These are phyloP conservation scores for Petasospora fabianii DNA, from an alignment of 1,139 yeast genomes.

Conservation along the genomic window DNA sequence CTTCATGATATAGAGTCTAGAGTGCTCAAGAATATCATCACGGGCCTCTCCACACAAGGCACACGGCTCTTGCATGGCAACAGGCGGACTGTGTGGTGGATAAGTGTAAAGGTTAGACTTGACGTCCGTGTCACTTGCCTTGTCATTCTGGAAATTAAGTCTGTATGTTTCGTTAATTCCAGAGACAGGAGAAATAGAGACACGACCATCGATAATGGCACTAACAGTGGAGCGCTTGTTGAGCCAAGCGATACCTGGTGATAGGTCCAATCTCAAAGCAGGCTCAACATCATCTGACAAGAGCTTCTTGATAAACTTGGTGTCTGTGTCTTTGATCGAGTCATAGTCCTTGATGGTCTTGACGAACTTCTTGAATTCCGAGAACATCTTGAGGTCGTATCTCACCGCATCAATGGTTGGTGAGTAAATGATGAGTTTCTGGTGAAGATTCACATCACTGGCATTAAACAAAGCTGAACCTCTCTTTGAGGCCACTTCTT, in stretches of 20 bases:
- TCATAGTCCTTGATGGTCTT: conserved; percentile 31
- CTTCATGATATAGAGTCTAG: conserved; percentile 69
- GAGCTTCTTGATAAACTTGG: conserved; percentile 58
- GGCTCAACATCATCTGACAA: conserved; percentile 82
- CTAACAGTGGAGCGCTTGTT: conserved; percentile 57
- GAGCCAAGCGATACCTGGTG: conserved; percentile 61
- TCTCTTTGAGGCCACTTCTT: conserved; percentile 13
- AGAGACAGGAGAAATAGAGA: conserved; percentile 81
- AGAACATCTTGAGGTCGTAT: conserved; percentile 46
- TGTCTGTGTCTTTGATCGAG: conserved; percentile 32
- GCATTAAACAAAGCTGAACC: conserved; percentile 9
- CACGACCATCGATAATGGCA: conserved; percentile 74
- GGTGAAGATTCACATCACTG: conserved; percentile 2
- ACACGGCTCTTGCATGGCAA: conserved; percentile 73
- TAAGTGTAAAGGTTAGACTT: conserved; percentile 36
- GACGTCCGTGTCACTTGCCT: conserved; percentile 16
- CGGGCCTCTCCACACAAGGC: conserved; percentile 78
- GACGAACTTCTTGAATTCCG: conserved; percentile 35
- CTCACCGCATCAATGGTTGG: conserved; percentile 57
- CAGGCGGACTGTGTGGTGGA: conserved; percentile 52
- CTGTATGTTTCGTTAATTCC: conserved; percentile 71
- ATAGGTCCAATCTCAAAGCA: conserved; percentile 51
- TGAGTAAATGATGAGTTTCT: conserved; percentile 36
- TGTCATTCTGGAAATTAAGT: conserved; percentile 20
- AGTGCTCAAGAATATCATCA: conserved; percentile 66